Evolutionary conservation across 352 stramenopile species (phyloP), one percentile per base, ranked within the genome.

Genomic region (Lagenidium sp.): DNA sequence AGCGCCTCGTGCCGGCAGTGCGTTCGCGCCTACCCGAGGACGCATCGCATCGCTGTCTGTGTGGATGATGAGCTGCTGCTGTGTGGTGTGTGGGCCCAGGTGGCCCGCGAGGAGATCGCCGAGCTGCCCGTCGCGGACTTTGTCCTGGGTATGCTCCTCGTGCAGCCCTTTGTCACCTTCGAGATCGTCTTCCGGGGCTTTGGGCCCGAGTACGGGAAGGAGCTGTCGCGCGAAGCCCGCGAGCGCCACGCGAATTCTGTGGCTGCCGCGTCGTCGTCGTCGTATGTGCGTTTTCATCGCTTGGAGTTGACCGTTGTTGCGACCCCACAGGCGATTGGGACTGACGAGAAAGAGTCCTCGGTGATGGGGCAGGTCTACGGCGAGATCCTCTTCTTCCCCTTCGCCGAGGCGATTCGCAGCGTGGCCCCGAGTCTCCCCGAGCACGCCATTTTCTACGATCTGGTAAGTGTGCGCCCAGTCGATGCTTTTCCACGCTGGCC

Each of bases 301-400:
- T 29, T 4, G 7, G 6, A 3, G 7, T 15, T 28, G 13, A 31
- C 35, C n/a, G 15, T 30, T n/a, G n/a, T n/a, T n/a, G n/a, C n/a
- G n/a, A n/a, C n/a, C n/a, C n/a, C n/a, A n/a, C n/a, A n/a, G n/a
- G n/a, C n/a, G n/a, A n/a, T n/a, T n/a, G n/a, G n/a, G n/a, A 32
- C 8, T 32, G 15, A 32, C 8, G 8, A 32, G 28, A 32, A 32
- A 15, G 28, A 32, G 8, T 13, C 1, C n/a, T 31, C 15, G 5
- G 35, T 10, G 31, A 5, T 35, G 6, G 47, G 22, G 28, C 49
- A 93, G 80, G 71, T 90, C 32, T 93, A 91, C 36, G 81, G 81
- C 15, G 81, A 93, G 49, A 88, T 93, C 37, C 30, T 74, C 23
- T 93, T 93, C 47, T 91, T 93, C 39, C 77, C 77, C 15, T 93